Evolutionary conservation across 2,329 filamentous ascomycete species (phyloP).

Genomic region (Fusarium anguioides): DNA sequence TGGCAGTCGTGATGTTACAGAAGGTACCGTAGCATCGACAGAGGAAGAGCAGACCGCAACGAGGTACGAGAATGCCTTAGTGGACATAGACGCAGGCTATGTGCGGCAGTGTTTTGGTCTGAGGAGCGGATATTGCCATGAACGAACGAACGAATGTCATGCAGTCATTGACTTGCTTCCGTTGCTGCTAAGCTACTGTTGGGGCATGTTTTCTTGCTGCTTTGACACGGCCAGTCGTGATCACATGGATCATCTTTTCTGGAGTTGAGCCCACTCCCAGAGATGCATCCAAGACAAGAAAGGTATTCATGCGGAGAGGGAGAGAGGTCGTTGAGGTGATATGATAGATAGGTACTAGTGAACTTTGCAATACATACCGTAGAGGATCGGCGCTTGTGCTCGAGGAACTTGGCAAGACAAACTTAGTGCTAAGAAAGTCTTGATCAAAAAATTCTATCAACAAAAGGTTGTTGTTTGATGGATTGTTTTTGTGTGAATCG

Average conservation of each 20-base stretch:
- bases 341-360: not conserved
- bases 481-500: conserved; percentile 38
- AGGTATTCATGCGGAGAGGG: conserved; percentile 22
- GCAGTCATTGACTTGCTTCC: conserved; percentile 39
- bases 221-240: conserved; percentile 35
- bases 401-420: not conserved
- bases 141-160: conserved; percentile 38
- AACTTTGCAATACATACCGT: conserved; percentile 22
- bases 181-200: conserved; percentile 19
- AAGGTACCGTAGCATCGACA: conserved; percentile 21
- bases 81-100: not conserved
- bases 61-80: conserved; percentile 14
- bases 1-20: conserved; percentile 20
- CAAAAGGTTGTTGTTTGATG: conserved; percentile 23
- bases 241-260: conserved; percentile 40
- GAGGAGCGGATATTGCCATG: conserved; percentile 22
- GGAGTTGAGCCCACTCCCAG: conserved; percentile 39
- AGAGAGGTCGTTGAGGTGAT: not conserved
- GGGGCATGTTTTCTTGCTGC: conserved; percentile 34
- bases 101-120: not conserved
- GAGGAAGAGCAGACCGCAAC: conserved; percentile 14
- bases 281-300: conserved; percentile 30
- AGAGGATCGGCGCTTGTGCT: not conserved
- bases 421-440: not conserved
- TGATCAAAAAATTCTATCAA: conserved; percentile 2